These are phyloP conservation scores for Sarocladiaceae sp. DNA, from an alignment of 2,329 filamentous ascomycete species.

Conservation along the genomic window DNA sequence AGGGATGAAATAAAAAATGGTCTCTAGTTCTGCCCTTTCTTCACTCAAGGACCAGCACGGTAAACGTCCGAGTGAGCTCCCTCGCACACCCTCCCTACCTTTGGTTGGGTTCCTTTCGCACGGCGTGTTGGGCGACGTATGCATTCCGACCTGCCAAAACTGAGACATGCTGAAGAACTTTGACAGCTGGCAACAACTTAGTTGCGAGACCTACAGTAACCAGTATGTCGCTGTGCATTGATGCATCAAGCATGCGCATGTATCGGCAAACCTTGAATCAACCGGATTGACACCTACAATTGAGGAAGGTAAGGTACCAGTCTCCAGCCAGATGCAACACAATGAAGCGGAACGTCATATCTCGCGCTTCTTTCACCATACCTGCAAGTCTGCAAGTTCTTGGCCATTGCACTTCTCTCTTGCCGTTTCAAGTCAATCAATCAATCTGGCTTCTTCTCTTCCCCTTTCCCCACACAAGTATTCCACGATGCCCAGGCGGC, in stretches of 20 bases:
- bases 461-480: neutral
- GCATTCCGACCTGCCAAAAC: neutral
- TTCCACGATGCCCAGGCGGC: neutral
- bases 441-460: too few relatives aligned
- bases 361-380: too few relatives aligned
- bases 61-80: too few relatives aligned
- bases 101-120: neutral
- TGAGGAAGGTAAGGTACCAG: too few relatives aligned
- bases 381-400: too few relatives aligned
- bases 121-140: neutral
- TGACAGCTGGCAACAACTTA: constrained; percentile 1
- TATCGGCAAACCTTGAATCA: neutral
- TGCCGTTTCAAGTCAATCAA: too few relatives aligned
- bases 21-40: too few relatives aligned
- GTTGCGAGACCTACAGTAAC: neutral
- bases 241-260: neutral
- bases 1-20: too few relatives aligned
- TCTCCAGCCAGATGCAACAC: too few relatives aligned
- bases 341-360: neutral
- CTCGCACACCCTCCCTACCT: neutral
- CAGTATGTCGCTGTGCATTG: neutral
- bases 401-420: too few relatives aligned
- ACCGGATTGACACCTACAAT: too few relatives aligned
- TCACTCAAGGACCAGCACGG: too few relatives aligned
- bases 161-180: constrained; percentile 8